These are phyloP conservation scores for Linnemannia schmuckeri DNA, from an alignment of 192 early-diverging fungal genomes.

Conservation along the genomic window DNA sequence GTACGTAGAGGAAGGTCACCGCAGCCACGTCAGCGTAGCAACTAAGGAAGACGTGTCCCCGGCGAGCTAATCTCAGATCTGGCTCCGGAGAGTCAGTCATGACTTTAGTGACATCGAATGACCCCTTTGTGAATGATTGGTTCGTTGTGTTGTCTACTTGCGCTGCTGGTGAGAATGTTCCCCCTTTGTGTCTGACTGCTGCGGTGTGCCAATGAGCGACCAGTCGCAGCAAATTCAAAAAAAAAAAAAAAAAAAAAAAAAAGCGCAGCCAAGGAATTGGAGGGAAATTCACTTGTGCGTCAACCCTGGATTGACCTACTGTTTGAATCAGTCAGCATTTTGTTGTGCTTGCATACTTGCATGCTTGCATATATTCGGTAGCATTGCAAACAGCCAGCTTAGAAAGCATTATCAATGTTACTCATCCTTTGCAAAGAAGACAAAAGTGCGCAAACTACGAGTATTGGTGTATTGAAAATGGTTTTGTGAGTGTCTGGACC, in stretches of 20 bases:
- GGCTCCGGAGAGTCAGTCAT: not conserved
- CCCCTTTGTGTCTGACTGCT: not conserved
- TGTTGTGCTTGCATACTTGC: not conserved
- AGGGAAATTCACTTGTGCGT: not conserved
- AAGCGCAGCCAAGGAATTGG: constrained; percentile 8
- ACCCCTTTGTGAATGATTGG: too few relatives aligned
- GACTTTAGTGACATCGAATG: not conserved
- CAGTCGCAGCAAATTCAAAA: too few relatives aligned
- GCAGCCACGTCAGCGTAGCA: not conserved
- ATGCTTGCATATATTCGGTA: not conserved
- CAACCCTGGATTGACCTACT: not conserved
- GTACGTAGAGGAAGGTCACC: not conserved
- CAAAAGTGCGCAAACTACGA: not conserved
- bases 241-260: not conserved
- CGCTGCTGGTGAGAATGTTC: too few relatives aligned
- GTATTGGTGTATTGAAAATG: not conserved
- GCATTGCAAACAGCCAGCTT: not conserved
- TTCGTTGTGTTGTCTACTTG: too few relatives aligned
- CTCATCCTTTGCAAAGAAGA: too few relatives aligned
- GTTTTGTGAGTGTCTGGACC: not conserved
- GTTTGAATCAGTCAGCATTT: not conserved
- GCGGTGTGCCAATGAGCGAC: not conserved
- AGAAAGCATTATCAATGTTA: not conserved
- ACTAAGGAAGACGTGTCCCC: not conserved
- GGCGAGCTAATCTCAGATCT: not conserved